These are phyloP conservation scores for Hansenula sp. DNA, from an alignment of 1,139 yeast genomes.

Conservation along the genomic window DNA sequence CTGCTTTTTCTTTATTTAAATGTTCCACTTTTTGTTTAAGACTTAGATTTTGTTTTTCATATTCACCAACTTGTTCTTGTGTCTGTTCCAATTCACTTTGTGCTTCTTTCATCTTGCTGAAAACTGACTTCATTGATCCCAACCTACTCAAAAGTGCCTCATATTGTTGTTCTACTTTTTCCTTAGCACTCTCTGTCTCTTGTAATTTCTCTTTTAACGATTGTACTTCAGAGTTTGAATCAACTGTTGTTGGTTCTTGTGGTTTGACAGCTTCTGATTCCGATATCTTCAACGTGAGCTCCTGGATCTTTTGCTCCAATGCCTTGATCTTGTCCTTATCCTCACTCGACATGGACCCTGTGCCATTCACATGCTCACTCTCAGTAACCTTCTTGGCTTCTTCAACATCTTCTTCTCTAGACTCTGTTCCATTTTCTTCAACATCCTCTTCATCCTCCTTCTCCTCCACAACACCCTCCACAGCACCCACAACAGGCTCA, in stretches of 20 bases:
- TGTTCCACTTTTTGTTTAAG: conserved; percentile 27
- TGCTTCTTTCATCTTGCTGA: conserved; percentile 70
- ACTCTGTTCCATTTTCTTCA: conserved; percentile 1
- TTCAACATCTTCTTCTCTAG: conserved; percentile 6
- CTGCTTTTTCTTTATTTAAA: conserved; percentile 26
- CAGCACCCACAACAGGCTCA: conserved; percentile 5
- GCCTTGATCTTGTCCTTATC: conserved; percentile 11
- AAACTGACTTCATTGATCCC: conserved; percentile 74
- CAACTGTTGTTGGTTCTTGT: conserved; percentile 1
- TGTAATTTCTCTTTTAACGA: conserved; percentile 33
- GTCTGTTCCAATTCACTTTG: conserved; percentile 64
- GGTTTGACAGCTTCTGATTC: conserved; percentile 3
- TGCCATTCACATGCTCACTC: conserved; percentile 1
- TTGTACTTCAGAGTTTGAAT: conserved; percentile 10
- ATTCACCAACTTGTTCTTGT: conserved; percentile 37
- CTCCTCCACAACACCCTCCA: neutral
- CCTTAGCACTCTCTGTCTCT: conserved; percentile 50
- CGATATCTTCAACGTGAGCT: conserved; percentile 23
- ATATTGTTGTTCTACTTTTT: conserved; percentile 65
- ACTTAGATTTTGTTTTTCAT: conserved; percentile 30
- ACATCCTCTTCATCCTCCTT: neutral
- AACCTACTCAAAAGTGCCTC: conserved; percentile 70
- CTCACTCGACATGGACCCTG: conserved; percentile 6
- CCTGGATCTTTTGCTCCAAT: conserved; percentile 21
- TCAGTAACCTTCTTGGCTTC: conserved; percentile 3